A percentile compares a stretch with the other conserved stretches of the same genome.
phyloP scores from a whole-genome alignment of 2,329 filamentous ascomycete species.

The Chrysosporium queenslandicum region DNA sequence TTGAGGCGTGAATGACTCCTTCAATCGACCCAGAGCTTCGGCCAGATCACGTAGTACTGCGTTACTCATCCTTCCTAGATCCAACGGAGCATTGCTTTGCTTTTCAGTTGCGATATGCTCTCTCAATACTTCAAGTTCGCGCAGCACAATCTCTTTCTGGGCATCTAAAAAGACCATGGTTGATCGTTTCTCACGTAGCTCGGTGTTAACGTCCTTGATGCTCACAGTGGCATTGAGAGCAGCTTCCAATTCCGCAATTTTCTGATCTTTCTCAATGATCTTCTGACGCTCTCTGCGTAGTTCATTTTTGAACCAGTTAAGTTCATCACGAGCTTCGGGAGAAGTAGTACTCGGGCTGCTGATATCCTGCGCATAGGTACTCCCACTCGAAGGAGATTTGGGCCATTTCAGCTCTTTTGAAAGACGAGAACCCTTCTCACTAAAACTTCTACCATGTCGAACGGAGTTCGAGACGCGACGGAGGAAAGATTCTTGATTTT shows the following conservation, averaged over 20 bases:
- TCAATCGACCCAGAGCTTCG: conserved; percentile 55
- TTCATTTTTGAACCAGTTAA: conserved; percentile 57
- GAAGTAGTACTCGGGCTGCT: conserved; percentile 61
- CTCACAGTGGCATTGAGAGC: conserved; percentile 49
- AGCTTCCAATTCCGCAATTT: conserved; percentile 66
- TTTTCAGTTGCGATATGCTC: conserved; percentile 82
- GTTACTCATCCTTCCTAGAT: conserved; percentile 60
- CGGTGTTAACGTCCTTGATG: conserved; percentile 71
- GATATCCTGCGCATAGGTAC: conserved; percentile 48
- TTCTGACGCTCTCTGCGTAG: conserved; percentile 73
- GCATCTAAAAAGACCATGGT: conserved; percentile 91
- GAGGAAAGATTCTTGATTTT: conserved; percentile 64
- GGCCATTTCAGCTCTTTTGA: conserved; percentile 59
- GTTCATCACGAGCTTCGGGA: conserved; percentile 49
- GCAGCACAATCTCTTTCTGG: conserved; percentile 89
- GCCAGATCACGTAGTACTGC: conserved; percentile 54
- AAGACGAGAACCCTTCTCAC: conserved; percentile 51
- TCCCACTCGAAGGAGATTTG: conserved; percentile 51
- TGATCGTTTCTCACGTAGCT: conserved; percentile 83
- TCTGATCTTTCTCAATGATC: conserved; percentile 74
- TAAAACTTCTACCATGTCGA: conserved; percentile 82
- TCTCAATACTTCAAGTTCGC: conserved; percentile 78
- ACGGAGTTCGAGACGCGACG: conserved; percentile 88
- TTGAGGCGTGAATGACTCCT: conserved; percentile 61
- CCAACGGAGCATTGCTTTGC: conserved; percentile 66